Evolutionary conservation across 2,329 filamentous ascomycete species (phyloP), one percentile per base, ranked within the genome.

Genomic region (Microsporum canis): DNA sequence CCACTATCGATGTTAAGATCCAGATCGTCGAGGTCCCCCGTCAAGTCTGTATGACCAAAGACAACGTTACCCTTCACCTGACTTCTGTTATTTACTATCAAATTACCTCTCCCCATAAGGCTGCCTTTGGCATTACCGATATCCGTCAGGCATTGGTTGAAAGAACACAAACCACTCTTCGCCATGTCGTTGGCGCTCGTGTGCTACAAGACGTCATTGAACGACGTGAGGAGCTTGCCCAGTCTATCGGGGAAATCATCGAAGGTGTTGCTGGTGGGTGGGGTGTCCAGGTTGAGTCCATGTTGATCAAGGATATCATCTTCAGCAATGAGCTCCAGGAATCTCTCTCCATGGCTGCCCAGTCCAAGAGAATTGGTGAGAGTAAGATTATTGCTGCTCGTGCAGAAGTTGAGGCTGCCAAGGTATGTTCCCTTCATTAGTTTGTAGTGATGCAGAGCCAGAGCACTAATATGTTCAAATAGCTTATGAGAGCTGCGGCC

Each of bases 1-100:
- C 90, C 67, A 89, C 95, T 70, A 88, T 99, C 72, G 94, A 99
- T 74, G 94, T 99, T 78, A 99, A 97, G 85, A 96, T 97, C 68
- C 94, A 99, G 78, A 96, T 96, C 66, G 90, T 95, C 73, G 77
- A 99, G 80, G 94, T 99, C 29, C 92, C 92, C 17, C 86, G 91
- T 77, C 94, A 99, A 77, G 85, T 92, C 64, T 97, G 94, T 81
- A 99, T 99, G 91, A 99, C 94, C 74, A 97, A 97, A 79, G 94
- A 99, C 81, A 99, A 99, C 70, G 94, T 97, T 65, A 95, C 89
- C 53, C 82, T 99, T 47, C 87, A 91, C 69, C 82, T 99, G 67
- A 97, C 91, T 56, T 95, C 89, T 4, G 94, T 99, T 72, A 96
- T 99, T 78, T 99, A 99, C 83, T 99, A 99, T 80, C 91, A 96